These are phyloP conservation scores for Millerozyma miso DNA, from an alignment of 805 yeast species.

Conservation along the genomic window DNA sequence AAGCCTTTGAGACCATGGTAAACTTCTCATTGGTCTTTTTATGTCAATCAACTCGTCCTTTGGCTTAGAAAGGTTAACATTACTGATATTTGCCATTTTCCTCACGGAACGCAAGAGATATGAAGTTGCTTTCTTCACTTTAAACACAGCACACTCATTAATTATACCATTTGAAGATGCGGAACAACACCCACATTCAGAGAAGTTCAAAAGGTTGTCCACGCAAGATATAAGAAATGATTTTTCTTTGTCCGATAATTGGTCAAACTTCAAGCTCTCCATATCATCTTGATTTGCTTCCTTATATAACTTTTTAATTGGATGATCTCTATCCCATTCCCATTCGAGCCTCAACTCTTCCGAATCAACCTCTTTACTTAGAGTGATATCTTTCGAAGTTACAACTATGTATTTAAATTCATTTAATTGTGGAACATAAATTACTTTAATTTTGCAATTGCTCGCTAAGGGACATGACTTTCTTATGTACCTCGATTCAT, in stretches of 20 bases:
- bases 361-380: conserved; percentile 24
- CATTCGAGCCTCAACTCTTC: conserved; percentile 76
- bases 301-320: conserved; percentile 52
- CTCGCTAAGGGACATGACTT: conserved; percentile 62
- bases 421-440: conserved; percentile 37
- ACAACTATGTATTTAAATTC: conserved; percentile 49
- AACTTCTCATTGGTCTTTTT: conserved; percentile 23
- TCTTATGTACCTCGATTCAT: conserved; percentile 68
- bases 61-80: conserved; percentile 30
- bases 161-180: conserved; percentile 27
- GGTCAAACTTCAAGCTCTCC: conserved; percentile 48
- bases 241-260: conserved; percentile 49
- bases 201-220: conserved; percentile 56
- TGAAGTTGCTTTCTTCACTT: conserved; percentile 59
- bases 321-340: conserved; percentile 86
- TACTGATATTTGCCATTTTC: conserved; percentile 41
- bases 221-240: conserved; percentile 55
- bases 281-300: conserved; percentile 12
- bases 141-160: conserved; percentile 52
- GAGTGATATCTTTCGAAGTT: conserved; percentile 50
- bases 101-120: conserved; percentile 57
- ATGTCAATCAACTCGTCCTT: conserved; percentile 35
- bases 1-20: conserved; percentile 36
- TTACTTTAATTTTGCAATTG: conserved; percentile 61
- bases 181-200: conserved; percentile 59